phyloP scores from a whole-genome alignment of 1,139 yeast species.

The Candida tetrigidarum region DNA sequence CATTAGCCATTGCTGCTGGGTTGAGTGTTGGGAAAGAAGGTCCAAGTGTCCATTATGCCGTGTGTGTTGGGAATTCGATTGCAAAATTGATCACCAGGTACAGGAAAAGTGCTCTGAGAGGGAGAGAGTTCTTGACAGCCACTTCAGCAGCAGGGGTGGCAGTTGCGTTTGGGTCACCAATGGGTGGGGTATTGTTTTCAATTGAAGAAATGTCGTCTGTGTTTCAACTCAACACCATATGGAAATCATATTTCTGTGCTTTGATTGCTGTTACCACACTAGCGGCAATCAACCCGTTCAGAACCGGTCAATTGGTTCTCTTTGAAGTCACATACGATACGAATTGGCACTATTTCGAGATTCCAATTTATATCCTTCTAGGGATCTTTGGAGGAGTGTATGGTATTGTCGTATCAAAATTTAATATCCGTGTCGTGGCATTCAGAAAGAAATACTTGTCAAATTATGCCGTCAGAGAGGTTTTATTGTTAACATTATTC shows the following conservation, averaged over 20 bases:
- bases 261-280: conserved; percentile 84
- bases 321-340: conserved; percentile 87
- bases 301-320: conserved; percentile 92
- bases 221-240: conserved; percentile 77
- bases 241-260: conserved; percentile 93
- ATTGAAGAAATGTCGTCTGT: conserved; percentile 76
- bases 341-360: conserved; percentile 86
- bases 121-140: conserved; percentile 63
- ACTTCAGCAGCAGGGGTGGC: conserved; percentile 95
- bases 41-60: conserved; percentile 86
- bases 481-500: conserved; percentile 62
- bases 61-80: conserved; percentile 73
- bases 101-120: conserved; percentile 51
- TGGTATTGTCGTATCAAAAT: conserved; percentile 80
- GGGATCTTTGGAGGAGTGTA: conserved; percentile 94
- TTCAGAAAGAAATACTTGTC: conserved; percentile 74
- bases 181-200: conserved; percentile 72
- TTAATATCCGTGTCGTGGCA: conserved; percentile 77
- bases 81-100: conserved; percentile 56
- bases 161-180: conserved; percentile 92
- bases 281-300: conserved; percentile 80
- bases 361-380: conserved; percentile 75
- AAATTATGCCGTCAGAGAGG: conserved; percentile 69
- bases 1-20: conserved; percentile 85
- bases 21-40: conserved; percentile 85